Percentiles rank a stretch among this genome's conserved stretches.
Conservation (phyloP, 148 eudicot species). For the Persicaria tinctoria region DNA sequence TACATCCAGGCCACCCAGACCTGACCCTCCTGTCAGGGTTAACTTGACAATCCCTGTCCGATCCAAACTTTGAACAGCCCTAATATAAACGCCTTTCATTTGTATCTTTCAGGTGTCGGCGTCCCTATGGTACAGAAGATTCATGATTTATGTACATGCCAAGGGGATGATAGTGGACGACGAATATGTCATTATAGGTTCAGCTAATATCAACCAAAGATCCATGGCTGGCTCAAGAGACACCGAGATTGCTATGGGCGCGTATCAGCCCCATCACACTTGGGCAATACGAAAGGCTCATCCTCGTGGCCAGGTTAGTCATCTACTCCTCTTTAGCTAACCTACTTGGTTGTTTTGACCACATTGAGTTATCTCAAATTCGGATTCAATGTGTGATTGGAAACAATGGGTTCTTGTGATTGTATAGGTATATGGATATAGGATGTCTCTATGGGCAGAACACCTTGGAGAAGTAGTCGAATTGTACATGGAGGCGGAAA, state of each 20-base stretch:
- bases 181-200: conserved; percentile 52
- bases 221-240: conserved; percentile 66
- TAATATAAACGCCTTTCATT: neutral
- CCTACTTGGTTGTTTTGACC: too few species aligned
- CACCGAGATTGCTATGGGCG: conserved; percentile 68
- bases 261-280: conserved; percentile 51
- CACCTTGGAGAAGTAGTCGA: conserved; percentile 44
- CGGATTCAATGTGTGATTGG: too few species aligned
- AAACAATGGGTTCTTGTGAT: too few species aligned
- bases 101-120: conserved; percentile 24
- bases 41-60: too few species aligned
- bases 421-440: conserved; percentile 51
- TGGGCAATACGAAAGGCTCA: conserved; percentile 41
- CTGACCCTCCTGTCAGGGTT: too few species aligned
- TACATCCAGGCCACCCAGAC: too few species aligned
- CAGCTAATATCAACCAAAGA: conserved; percentile 64
- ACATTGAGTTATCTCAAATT: too few species aligned
- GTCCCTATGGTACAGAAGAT: conserved; percentile 40
- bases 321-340: too few species aligned
- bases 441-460: conserved; percentile 73
- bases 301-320: conserved; percentile 48
- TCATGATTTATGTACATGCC: conserved; percentile 66
- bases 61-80: too few species aligned
- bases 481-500: conserved; percentile 34
- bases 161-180: conserved; percentile 76